Evolutionary conservation across 2,329 filamentous ascomycete genomes (phyloP).

Genomic region (Colletotrichum caudatum): DNA sequence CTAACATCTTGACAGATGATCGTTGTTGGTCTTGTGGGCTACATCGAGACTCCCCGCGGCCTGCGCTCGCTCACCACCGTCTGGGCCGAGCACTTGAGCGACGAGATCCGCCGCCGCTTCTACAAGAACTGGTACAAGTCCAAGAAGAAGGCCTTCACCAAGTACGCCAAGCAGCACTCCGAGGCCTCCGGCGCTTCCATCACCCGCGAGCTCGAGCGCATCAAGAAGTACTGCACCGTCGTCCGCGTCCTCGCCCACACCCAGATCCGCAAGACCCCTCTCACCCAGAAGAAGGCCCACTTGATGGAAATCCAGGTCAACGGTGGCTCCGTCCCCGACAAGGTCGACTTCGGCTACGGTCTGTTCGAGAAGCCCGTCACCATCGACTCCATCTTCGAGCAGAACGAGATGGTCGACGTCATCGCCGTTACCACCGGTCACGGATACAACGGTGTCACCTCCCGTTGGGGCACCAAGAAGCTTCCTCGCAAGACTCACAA

Average conservation of each 20-base stretch:
- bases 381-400: constrained; percentile 95
- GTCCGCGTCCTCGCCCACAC: constrained; percentile 99
- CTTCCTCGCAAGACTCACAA: constrained; percentile 99
- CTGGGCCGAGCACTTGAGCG: constrained; percentile 99
- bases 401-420: constrained; percentile 99
- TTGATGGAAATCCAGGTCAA: constrained; percentile 99
- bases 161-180: constrained; percentile 99
- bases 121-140: constrained; percentile 99
- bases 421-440: constrained; percentile 99
- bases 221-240: constrained; percentile 99
- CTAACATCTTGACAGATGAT: constrained; percentile 90
- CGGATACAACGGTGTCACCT: constrained; percentile 97
- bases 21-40: constrained; percentile 99
- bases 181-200: constrained; percentile 91
- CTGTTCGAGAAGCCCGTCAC: constrained; percentile 99
- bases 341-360: constrained; percentile 94
- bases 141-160: constrained; percentile 99
- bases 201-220: constrained; percentile 98
- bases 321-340: constrained; percentile 94
- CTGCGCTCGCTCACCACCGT: constrained; percentile 99
- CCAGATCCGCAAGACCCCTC: constrained; percentile 97
- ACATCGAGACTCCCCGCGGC: constrained; percentile 99
- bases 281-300: constrained; percentile 99
- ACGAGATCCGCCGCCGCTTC: constrained; percentile 99
- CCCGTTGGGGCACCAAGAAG: constrained; percentile 99